Conservation (phyloP, 192 early-diverging fungal species). For the Umbelopsis sp. region DNA sequence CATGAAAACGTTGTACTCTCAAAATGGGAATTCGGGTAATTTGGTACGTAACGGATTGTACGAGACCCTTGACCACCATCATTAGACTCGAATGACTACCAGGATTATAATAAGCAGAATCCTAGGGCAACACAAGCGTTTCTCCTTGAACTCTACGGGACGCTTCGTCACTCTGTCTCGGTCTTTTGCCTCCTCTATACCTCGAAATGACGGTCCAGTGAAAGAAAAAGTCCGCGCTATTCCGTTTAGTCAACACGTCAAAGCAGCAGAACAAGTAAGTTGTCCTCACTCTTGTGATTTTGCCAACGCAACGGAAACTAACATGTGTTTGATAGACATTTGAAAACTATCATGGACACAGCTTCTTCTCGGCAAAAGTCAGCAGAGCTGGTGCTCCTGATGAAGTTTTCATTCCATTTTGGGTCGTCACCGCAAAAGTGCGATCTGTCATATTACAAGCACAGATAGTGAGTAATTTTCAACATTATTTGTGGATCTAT, state of each 20-base stretch:
- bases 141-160: not conserved
- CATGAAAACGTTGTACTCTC: too few relatives aligned
- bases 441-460: slow-evolving; percentile 47
- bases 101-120: too few relatives aligned
- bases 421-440: slow-evolving; percentile 53
- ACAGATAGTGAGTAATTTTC: slow-evolving; percentile 39
- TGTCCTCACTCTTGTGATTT: not conserved
- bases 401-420: slow-evolving; percentile 55
- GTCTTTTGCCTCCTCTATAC: not conserved
- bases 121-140: not conserved
- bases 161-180: not conserved
- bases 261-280: slow-evolving; percentile 51
- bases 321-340: slow-evolving; percentile 38
- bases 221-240: slow-evolving; percentile 49
- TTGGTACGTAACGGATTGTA: too few relatives aligned
- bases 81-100: too few relatives aligned
- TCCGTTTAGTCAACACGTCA: slow-evolving; percentile 49
- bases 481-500: not conserved
- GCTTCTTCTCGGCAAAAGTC: slow-evolving; percentile 52
- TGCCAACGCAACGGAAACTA: not conserved
- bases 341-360: slow-evolving; percentile 54
- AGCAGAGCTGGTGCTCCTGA: slow-evolving; percentile 40
- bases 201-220: slow-evolving; percentile 34
- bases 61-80: too few relatives aligned
- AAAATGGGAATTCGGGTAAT: too few relatives aligned